Conservation (phyloP, 495 filamentous ascomycete genomes). For the Aspergillus affinis region DNA sequence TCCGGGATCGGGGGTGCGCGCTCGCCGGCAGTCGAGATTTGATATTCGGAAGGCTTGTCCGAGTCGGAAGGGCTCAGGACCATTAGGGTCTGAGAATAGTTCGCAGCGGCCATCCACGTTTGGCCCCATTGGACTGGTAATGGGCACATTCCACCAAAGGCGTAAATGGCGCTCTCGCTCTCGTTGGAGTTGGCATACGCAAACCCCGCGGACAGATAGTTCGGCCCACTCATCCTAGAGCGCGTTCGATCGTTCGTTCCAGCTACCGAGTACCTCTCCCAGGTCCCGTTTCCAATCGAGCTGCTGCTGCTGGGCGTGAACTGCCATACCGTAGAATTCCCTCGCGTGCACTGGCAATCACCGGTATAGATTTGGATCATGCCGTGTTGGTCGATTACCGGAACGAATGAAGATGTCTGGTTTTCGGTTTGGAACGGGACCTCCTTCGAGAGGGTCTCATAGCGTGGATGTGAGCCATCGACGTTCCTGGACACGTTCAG, state of each 20-base stretch:
- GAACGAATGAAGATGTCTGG: constrained; percentile 53
- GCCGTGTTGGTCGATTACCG: constrained; percentile 63
- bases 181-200: constrained; percentile 62
- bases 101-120: constrained; percentile 61
- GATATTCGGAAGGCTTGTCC: constrained; percentile 30
- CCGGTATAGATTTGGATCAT: constrained; percentile 69
- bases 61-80: constrained; percentile 37
- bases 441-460: constrained; percentile 56
- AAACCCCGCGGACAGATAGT: constrained; percentile 66
- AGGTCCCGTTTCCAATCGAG: constrained; percentile 54
- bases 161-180: constrained; percentile 55
- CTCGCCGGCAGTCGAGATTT: constrained; percentile 40
- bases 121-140: constrained; percentile 38
- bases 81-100: constrained; percentile 78
- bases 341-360: constrained; percentile 53
- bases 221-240: constrained; percentile 47
- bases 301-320: constrained; percentile 45
- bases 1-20: constrained; percentile 70
- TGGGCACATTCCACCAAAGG: constrained; percentile 91
- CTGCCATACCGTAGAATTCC: constrained; percentile 51
- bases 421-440: constrained; percentile 62
- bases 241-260: constrained; percentile 26
- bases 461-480: constrained; percentile 47
- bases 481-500: constrained; percentile 63
- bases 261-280: constrained; percentile 40